Conservation (phyloP, 371 early-diverging fungal genomes). For the Lichtheimia ramosa region DNA sequence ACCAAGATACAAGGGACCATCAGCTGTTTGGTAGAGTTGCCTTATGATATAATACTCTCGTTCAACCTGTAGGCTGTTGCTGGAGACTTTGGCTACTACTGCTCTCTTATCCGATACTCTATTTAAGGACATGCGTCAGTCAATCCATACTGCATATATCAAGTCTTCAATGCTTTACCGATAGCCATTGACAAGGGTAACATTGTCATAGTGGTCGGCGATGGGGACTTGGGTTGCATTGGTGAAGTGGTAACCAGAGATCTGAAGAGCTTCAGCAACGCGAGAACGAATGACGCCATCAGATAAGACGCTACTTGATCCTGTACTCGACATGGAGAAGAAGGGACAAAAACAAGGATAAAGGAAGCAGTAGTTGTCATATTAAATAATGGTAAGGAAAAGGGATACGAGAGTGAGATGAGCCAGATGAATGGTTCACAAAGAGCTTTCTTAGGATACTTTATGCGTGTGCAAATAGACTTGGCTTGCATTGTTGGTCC, state of each 20-base stretch:
- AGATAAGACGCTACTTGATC: too few species aligned
- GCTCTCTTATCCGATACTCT: conserved; percentile 39
- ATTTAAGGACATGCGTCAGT: conserved; percentile 16
- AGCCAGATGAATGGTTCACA: too few species aligned
- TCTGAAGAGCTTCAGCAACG: conserved; percentile 7
- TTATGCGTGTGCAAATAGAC: too few species aligned
- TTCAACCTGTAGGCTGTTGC: conserved; percentile 31
- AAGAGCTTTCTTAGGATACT: too few species aligned
- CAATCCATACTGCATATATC: background rate
- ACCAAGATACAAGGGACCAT: conserved; percentile 26
- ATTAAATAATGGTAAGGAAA: too few species aligned
- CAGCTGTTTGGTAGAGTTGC: conserved; percentile 31
- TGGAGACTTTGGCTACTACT: conserved; percentile 43
- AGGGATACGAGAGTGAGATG: too few species aligned
- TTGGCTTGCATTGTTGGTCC: too few species aligned
- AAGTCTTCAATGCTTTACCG: conserved; percentile 7
- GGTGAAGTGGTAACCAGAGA: conserved; percentile 47
- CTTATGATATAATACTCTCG: conserved; percentile 43
- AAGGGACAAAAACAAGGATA: too few species aligned
- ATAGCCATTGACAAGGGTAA: conserved; percentile 40
- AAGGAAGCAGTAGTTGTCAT: too few species aligned
- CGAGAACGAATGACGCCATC: too few species aligned
- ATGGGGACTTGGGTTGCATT: conserved; percentile 14
- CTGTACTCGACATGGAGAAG: too few species aligned
- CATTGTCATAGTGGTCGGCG: conserved; percentile 36